A percentile compares a stretch with the other conserved stretches of the same genome.
These are phyloP conservation scores for Westerdykella sp. DNA, from an alignment of 2,329 filamentous ascomycete species.

Conservation along the genomic window DNA sequence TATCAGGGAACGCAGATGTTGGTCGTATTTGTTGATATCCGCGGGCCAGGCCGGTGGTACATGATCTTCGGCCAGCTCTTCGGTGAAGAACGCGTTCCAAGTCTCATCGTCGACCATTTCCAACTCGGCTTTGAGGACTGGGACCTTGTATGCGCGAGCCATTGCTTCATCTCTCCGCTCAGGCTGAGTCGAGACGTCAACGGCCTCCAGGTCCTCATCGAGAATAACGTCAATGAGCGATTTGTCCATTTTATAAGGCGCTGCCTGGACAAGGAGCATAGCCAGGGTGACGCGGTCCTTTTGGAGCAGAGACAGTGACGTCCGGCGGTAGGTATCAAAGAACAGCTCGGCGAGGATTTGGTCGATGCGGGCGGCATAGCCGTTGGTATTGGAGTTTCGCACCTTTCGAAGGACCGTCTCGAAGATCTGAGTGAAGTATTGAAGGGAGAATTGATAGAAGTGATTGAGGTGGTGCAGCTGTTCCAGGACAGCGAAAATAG, in stretches of 20 bases:
- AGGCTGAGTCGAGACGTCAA: constrained; percentile 67
- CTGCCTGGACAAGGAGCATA: constrained; percentile 89
- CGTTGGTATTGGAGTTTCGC: constrained; percentile 63
- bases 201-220: constrained; percentile 67
- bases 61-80: constrained; percentile 79
- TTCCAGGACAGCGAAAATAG: constrained; percentile 93
- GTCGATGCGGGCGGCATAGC: constrained; percentile 75
- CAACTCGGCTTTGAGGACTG: constrained; percentile 66
- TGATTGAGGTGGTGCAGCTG: constrained; percentile 97
- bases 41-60: constrained; percentile 73
- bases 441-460: constrained; percentile 98
- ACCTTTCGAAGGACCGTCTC: constrained; percentile 81
- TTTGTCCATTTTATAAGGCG: constrained; percentile 95
- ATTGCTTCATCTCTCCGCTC: constrained; percentile 63
- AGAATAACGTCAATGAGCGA: constrained; percentile 78
- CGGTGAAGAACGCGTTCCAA: constrained; percentile 77
- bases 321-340: constrained; percentile 83
- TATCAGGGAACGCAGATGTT: constrained; percentile 74
- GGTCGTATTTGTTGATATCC: constrained; percentile 59
- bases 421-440: constrained; percentile 98
- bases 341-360: constrained; percentile 90
- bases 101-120: constrained; percentile 54
- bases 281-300: constrained; percentile 92
- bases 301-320: constrained; percentile 85
- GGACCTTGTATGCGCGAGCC: constrained; percentile 60